Conservation (phyloP, 2,329 filamentous ascomycete species). For the Aspergillus novoparasiticus region DNA sequence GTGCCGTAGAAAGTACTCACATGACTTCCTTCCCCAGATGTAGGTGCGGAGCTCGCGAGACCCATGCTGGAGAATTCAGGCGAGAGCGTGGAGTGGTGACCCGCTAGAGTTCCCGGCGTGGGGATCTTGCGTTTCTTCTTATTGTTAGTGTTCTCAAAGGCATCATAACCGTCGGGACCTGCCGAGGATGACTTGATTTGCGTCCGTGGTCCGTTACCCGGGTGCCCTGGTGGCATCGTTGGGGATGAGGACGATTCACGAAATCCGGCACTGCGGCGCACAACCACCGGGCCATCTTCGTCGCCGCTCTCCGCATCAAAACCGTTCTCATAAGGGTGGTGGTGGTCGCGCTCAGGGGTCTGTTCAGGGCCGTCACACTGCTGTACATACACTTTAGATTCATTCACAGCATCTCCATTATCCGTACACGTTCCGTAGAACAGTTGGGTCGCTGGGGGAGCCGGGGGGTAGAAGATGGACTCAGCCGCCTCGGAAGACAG, state of each 20-base stretch:
- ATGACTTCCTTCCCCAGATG: constrained; percentile 49
- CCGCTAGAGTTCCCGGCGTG: constrained; percentile 72
- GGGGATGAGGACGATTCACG: constrained; percentile 41
- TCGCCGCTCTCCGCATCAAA: constrained; percentile 64
- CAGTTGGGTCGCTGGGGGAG: constrained; percentile 69
- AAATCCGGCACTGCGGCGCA: constrained; percentile 45
- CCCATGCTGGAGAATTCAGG: constrained; percentile 68
- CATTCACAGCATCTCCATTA: constrained; percentile 54
- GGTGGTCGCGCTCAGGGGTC: constrained; percentile 40
- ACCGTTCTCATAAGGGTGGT: constrained; percentile 56
- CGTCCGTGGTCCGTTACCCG: constrained; percentile 30
- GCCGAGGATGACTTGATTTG: constrained; percentile 63
- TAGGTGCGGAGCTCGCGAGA: constrained; percentile 51
- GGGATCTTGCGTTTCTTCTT: constrained; percentile 99
- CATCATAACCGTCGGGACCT: constrained; percentile 89
- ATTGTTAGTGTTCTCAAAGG: constrained; percentile 97
- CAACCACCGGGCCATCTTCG: constrained; percentile 53
- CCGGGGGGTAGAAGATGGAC: constrained; percentile 78
- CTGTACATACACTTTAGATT: constrained; percentile 49
- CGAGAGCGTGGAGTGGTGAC: constrained; percentile 61
- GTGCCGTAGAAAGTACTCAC: constrained; percentile 60
- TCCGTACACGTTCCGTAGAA: constrained; percentile 73
- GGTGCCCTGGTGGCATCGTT: constrained; percentile 27
- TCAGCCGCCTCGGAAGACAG: constrained; percentile 83
- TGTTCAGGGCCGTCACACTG: constrained; percentile 47